Percentiles rank a stretch among this genome's conserved stretches.
Conservation (phyloP, 306 rosid genomes). For the Clitoria ternatea region DNA sequence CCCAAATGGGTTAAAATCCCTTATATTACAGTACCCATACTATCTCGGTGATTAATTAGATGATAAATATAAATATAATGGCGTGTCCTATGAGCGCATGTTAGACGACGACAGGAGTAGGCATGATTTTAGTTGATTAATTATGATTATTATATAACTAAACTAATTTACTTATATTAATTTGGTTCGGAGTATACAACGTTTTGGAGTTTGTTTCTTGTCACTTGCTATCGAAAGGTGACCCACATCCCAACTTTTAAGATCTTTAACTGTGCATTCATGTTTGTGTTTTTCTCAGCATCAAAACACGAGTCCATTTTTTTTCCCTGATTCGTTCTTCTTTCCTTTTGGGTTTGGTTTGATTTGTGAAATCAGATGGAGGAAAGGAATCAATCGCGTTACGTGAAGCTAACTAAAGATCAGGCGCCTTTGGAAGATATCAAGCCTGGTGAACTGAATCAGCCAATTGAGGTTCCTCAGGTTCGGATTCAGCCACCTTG, state of each 20-base stretch:
- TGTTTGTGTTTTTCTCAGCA: conserved; percentile 4
- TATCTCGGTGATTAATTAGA: too few species aligned
- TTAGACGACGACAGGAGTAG: too few species aligned
- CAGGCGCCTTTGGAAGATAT: conserved; percentile 52
- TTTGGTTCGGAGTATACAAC: not conserved
- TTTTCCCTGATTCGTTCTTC: not conserved
- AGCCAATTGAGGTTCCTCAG: conserved; percentile 67
- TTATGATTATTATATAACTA: too few species aligned
- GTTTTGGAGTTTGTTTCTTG: not conserved
- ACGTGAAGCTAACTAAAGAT: conserved; percentile 52
- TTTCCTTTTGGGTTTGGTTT: not conserved
- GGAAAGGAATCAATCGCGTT: conserved; percentile 51
- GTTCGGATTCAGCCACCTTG: conserved; percentile 5
- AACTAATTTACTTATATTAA: not conserved
- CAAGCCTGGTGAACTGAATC: conserved; percentile 67
- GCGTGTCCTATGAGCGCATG: too few species aligned
- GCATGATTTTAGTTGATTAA: too few species aligned
- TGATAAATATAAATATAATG: too few species aligned
- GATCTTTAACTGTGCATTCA: not conserved
- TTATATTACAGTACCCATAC: too few species aligned
- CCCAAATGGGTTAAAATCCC: too few species aligned
- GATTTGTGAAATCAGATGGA: conserved; percentile 57
- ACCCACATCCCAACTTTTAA: not conserved
- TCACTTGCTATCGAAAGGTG: not conserved
- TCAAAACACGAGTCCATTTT: conserved; percentile 7